Base-by-base conservation (phyloP, 164 flowering plant species). In the Chimonanthus salicifolius region DNA sequence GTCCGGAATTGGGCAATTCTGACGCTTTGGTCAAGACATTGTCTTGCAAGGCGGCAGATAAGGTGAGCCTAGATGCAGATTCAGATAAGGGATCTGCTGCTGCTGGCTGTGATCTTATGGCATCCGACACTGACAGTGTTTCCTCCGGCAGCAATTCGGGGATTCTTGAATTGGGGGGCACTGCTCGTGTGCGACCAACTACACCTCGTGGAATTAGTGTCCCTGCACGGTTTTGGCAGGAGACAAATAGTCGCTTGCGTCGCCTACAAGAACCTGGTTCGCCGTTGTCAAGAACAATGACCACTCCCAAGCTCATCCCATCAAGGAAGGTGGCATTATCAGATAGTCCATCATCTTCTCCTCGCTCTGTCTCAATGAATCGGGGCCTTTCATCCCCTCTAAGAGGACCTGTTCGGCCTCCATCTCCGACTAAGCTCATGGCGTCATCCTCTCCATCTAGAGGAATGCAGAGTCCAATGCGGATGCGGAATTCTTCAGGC, bases 61-160 rank as follows among this genome's bases (percentile, higher is more conserved):
- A 63, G 44, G 7, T 63, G 66, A 13, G 66, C 16, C 60, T 54
- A 4, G 60, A 54, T 54, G 48, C 68, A 7, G 85, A 67, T 82
- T 84, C 51, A 16, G 66, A 49, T 66, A 66, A 13, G 4, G 68
- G 68, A 10, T 66, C 68, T 44, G 76, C 82, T 48, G 80, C 74
- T 72, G 80, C 87, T 47, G 33, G 33, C 33, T 86, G 82, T 76
- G 96, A 94, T 82, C 85, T 87, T 48, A 82, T 89, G 49, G 88
- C 93, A 4, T 92, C 98, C 18, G 99, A 95, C 82, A 85, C 93
- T 11, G 98, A 95, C n/a, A 95, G 98, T 81, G 94, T 90, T 70
- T 95, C 99, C 20, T 95, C 99, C 21, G 97, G 97, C 64, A 89
- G 99, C 80, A 91, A 94, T 78, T 86, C 92, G 3, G 96, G 93